Percentiles rank a stretch among this genome's conserved stretches.
These are phyloP conservation scores for Lepidium africanum DNA, from an alignment of 345 rosid species.

Conservation along the genomic window DNA sequence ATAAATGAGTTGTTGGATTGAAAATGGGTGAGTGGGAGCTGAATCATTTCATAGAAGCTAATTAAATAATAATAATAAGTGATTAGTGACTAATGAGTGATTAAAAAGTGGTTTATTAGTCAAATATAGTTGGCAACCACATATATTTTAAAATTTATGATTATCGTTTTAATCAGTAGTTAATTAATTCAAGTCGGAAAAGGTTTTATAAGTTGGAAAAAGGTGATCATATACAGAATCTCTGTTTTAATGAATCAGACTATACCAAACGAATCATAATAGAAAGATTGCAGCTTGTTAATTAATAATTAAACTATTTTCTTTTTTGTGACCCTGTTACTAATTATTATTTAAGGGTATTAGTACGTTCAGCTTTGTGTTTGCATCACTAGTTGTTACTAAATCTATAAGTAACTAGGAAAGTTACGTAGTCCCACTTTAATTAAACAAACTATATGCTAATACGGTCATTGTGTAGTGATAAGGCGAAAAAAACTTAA, in stretches of 20 bases:
- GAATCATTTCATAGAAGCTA: constrained; percentile 12
- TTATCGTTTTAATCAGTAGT: not conserved
- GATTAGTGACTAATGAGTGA: constrained; percentile 11
- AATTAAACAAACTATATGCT: not conserved
- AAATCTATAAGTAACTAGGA: not conserved
- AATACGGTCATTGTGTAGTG: too few relatives aligned
- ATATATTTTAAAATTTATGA: not conserved
- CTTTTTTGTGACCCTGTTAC: not conserved
- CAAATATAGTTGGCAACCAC: constrained; percentile 56
- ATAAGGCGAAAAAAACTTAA: too few relatives aligned
- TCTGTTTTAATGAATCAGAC: constrained; percentile 11
- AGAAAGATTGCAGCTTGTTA: constrained; percentile 3
- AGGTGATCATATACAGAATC: constrained; percentile 18
- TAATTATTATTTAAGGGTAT: not conserved
- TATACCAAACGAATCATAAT: not conserved
- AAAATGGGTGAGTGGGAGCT: constrained; percentile 40
- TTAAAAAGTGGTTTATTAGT: constrained; percentile 39
- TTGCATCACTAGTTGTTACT: constrained; percentile 12
- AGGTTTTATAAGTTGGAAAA: not conserved
- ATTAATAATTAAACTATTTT: not conserved
- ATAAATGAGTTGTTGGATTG: constrained; percentile 10
- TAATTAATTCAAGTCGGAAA: not conserved
- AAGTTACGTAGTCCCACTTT: not conserved
- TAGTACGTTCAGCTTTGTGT: constrained; percentile 7
- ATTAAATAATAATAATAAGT: not conserved